Evolutionary conservation across 1,284 basidiomycete species (phyloP), one percentile per base, ranked within the genome.

Genomic region (Austroboletus niveus): DNA sequence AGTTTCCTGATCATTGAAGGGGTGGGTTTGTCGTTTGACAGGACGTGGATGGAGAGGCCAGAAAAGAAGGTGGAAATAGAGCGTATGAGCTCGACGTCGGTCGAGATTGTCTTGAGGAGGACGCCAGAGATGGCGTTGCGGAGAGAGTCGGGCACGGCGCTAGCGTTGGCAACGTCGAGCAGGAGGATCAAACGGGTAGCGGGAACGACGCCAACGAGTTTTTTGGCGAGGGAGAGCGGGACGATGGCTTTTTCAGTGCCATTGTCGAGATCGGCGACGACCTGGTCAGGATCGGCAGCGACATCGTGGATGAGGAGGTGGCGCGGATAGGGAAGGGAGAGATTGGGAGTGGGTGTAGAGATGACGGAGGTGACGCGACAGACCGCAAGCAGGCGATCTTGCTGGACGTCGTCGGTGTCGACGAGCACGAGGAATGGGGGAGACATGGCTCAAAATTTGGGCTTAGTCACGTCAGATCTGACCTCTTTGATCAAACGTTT

Each of bases 241-340:
- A 92, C 73, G 34, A 94, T 83, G 61, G 92, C 76, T 64, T 91
- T 93, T 60, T 85, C 79, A 2, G 85, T 82, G 27, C 94, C 92
- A 27, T 74, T 70, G 69, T 96, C 89, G 34, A 96, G 79, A 72
- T 79, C 78, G 22, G 79, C 70, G 52, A 87, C 75, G 54, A 91
- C 74, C 42, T 85, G 75, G 54, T 87, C 81, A 12, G 78, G 47
- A 57, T 78, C 73, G 42, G 75, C 63, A 22, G 80, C 69, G 34
- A 72, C 58, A 54, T 72, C 69, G 48, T 79, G 82, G 49, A 87
- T 74, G 48, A 89, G 77, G 45, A 93, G 69, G 59, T 78, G 81
- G 36, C 60, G 64, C 32, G 62, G 49, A 47, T 71, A 70, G 53
- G 68, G 66, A 31, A 69, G 51, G 45, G 69, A 66, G 60, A 70